These are phyloP conservation scores for Dactylorhiza incarnata DNA, from an alignment of 106 monocot species.

Conservation along the genomic window DNA sequence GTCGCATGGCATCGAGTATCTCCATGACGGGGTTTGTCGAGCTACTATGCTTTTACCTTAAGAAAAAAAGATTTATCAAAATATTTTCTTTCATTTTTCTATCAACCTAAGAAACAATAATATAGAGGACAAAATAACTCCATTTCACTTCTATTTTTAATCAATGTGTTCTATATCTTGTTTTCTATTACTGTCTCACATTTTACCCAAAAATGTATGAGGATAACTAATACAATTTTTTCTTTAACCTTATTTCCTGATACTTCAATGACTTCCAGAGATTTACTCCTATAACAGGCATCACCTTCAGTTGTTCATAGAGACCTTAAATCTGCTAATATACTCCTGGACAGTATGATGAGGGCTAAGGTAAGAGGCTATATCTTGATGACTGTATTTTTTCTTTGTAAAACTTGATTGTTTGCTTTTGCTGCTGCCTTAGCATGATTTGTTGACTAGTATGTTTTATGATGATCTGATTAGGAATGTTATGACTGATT, in stretches of 20 bases:
- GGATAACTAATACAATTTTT: not conserved
- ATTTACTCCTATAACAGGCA: constrained; percentile 46
- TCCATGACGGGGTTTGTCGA: constrained; percentile 86
- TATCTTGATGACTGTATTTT: not conserved
- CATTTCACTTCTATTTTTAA: no score
- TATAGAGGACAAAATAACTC: no score
- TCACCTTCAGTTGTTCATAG: constrained; percentile 83
- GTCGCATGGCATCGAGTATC: constrained; percentile 94
- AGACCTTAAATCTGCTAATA: constrained; percentile 96
- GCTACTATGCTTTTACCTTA: not conserved
- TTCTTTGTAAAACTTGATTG: not conserved
- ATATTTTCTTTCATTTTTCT: not conserved
- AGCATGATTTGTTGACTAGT: not conserved
- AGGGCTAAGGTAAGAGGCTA: constrained; percentile 68
- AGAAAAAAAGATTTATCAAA: not conserved
- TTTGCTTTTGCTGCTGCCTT: not conserved
- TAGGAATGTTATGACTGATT: not conserved
- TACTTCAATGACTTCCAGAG: constrained; percentile 1
- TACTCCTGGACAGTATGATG: constrained; percentile 81
- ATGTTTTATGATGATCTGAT: not conserved
- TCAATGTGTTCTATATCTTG: no score
- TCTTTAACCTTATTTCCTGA: constrained; percentile 3
- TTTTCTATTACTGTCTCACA: no score
- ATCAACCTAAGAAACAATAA: not conserved
- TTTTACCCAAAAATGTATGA: constrained; percentile 8